Evolutionary conservation across 805 yeast species (phyloP), one percentile per base, ranked within the genome.

Genomic region (Sugiyamaella americana): DNA sequence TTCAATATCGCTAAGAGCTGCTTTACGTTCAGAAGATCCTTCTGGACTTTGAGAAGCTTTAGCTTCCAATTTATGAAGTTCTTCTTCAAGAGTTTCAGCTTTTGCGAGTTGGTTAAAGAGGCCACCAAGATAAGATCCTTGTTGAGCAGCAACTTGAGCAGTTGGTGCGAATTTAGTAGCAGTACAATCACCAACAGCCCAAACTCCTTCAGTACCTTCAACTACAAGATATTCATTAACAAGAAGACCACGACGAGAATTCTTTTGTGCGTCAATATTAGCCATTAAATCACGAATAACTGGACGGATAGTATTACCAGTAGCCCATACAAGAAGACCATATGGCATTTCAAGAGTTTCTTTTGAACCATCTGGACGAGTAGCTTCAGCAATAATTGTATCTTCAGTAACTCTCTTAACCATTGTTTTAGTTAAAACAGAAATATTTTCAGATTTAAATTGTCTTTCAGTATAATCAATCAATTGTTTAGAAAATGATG

Each of bases 81-180:
- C 69, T 54, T 63, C 51, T 41, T 63, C 64, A 30, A 63, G 58
- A 13, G 57, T 61, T 39, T 60, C 57, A 26, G 67, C 60, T 44
- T 58, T 53, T 41, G 71, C 72, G 32, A 67, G 52, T 57, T 74
- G 81, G 63, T 77, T 75, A 66, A 89, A 83, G 55, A 80, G 78
- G 29, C 72, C 70, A 47, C 89, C 93, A 56, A 89, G 76, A 69
- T 78, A 89, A 48, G 74, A 72, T 65, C 96, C 97, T 69, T 89
- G 87, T 73, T 89, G 97, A 70, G 87, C 80, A 37, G 98, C 98
- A 47, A 88, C 97, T 74, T 89, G 97, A 21, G 97, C 98, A 52
- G 98, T 89, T 57, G 97, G 97, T 37, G 96, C 93, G 58, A 79
- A 80, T 64, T 86, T 86, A 53, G 93, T 85, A 51, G 78, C 73